A percentile compares a stretch with the other conserved stretches of the same genome.
These are phyloP conservation scores for Fusarium illudens DNA, from an alignment of 2,329 filamentous ascomycete genomes.

Conservation along the genomic window DNA sequence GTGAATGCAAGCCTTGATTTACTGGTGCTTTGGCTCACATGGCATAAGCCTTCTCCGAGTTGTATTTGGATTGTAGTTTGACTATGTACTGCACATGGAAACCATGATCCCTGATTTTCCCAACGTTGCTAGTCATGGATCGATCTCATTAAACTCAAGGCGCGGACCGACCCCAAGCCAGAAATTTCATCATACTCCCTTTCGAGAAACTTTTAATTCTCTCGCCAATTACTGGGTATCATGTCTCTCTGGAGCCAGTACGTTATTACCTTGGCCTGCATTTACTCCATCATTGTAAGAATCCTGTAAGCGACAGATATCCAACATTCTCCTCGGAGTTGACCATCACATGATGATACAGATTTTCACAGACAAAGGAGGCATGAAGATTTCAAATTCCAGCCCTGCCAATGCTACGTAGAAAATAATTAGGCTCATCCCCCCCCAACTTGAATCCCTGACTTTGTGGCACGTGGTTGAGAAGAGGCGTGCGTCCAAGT, in stretches of 20 bases:
- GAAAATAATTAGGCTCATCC: not conserved
- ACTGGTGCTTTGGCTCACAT: not conserved
- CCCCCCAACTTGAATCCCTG: not conserved
- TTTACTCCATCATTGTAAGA: too few species aligned
- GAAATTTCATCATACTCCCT: not conserved
- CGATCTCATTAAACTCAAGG: not conserved
- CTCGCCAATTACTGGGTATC: too few species aligned
- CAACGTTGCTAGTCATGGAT: not conserved
- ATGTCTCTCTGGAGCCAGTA: too few species aligned
- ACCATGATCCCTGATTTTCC: not conserved
- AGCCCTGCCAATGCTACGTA: not conserved
- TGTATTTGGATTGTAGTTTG: not conserved
- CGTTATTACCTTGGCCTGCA: too few species aligned
- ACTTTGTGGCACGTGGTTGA: not conserved
- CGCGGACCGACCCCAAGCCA: not conserved
- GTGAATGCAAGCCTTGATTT: not conserved
- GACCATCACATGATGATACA: not conserved
- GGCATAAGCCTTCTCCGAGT: not conserved
- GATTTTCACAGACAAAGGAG: not conserved
- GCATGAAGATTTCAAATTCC: not conserved
- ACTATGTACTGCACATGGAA: not conserved
- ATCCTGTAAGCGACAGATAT: not conserved
- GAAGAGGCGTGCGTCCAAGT: conserved; percentile 12
- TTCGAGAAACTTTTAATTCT: not conserved
- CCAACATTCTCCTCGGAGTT: not conserved